Evolutionary conservation across 495 filamentous ascomycete species (phyloP).

Genomic region (Neurospora africana): DNA sequence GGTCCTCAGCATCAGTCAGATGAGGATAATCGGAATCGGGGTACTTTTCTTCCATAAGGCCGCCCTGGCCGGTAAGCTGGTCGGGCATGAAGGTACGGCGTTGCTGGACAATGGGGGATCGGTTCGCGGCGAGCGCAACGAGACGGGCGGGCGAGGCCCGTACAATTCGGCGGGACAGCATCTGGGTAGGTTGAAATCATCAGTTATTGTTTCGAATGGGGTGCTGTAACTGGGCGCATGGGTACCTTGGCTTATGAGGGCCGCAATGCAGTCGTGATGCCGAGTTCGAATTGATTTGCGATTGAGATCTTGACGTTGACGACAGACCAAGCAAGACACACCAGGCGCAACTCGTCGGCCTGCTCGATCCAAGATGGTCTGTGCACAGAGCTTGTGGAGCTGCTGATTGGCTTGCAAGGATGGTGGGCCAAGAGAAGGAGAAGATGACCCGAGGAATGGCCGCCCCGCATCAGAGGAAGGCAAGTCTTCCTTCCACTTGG

Average conservation of each 20-base stretch:
- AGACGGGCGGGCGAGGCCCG: slow-evolving; percentile 44
- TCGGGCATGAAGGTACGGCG: slow-evolving; percentile 36
- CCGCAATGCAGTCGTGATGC: slow-evolving; percentile 18
- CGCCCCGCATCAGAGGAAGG: not conserved
- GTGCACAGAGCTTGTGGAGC: not conserved
- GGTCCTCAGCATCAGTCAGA: slow-evolving; percentile 60
- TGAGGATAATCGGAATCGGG: slow-evolving; percentile 37
- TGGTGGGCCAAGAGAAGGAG: not conserved
- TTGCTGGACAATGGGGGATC: slow-evolving; percentile 38
- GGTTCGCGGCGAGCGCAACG: slow-evolving; percentile 32
- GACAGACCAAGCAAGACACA: slow-evolving; percentile 2
- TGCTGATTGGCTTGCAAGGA: slow-evolving; percentile 15
- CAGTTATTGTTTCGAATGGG: not conserved
- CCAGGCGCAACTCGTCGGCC: slow-evolving; percentile 1
- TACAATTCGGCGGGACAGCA: slow-evolving; percentile 55
- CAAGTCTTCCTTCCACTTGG: not conserved
- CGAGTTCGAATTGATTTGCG: slow-evolving; percentile 8
- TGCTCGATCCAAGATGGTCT: not conserved
- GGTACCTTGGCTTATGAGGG: slow-evolving; percentile 14
- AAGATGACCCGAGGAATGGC: not conserved
- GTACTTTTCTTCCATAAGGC: slow-evolving; percentile 40
- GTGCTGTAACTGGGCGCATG: slow-evolving; percentile 5
- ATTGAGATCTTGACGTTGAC: slow-evolving; percentile 12
- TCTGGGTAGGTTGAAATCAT: slow-evolving; percentile 22
- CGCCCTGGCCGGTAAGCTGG: slow-evolving; percentile 22